phyloP scores from a whole-genome alignment of 2,329 filamentous ascomycete species.

The Trichoderma sp. region DNA sequence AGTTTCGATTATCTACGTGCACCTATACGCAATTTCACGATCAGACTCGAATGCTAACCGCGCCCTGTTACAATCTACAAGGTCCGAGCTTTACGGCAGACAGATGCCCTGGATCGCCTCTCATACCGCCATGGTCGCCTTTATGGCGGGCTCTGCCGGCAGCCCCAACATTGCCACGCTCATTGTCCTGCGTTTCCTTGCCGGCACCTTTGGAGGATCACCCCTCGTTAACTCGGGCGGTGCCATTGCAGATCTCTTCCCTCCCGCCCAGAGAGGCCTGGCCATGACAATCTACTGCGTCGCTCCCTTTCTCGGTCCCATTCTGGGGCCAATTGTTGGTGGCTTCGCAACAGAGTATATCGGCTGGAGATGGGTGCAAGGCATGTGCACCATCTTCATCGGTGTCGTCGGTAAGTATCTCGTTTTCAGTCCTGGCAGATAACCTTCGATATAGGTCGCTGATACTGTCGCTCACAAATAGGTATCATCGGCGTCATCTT shows the following conservation, averaged over 20 bases:
- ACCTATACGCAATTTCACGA: too few relatives aligned
- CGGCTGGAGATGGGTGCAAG: background rate
- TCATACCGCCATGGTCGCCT: conserved; percentile 54
- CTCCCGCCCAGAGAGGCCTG: background rate
- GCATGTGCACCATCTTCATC: background rate
- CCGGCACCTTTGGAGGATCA: background rate
- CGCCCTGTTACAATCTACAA: too few relatives aligned
- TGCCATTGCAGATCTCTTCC: background rate
- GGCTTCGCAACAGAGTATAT: background rate
- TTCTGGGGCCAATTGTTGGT: background rate
- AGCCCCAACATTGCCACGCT: conserved; percentile 55
- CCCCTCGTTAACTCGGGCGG: conserved; percentile 43
- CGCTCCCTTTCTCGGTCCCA: background rate
- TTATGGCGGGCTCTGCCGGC: conserved; percentile 62
- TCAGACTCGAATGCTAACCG: too few relatives aligned
- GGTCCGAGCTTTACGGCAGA: conserved; percentile 62
- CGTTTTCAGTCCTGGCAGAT: too few relatives aligned
- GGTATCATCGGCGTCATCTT: background rate
- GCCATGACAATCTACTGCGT: background rate
- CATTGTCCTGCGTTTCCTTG: background rate
- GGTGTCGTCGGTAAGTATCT: background rate
- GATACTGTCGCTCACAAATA: too few relatives aligned
- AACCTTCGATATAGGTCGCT: too few relatives aligned
- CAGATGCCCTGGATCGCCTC: conserved; percentile 62
- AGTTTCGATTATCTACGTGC: too few relatives aligned